Evolutionary conservation across 2,329 filamentous ascomycete species (phyloP).

Genomic region (Calycina marina): DNA sequence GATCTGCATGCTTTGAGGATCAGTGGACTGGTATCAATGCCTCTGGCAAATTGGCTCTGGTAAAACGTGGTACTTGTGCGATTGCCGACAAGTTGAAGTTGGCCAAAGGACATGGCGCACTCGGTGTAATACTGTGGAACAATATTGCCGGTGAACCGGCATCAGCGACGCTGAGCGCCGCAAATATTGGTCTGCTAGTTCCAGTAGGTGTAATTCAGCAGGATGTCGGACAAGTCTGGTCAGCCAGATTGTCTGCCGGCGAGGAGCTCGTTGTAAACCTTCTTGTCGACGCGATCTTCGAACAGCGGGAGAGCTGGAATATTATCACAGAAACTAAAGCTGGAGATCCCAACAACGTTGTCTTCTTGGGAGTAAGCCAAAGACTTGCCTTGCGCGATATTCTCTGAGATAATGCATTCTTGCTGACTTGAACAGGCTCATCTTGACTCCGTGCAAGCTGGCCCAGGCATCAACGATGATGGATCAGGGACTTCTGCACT

Average conservation of each 20-base stretch:
- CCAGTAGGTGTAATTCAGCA: conserved; percentile 3
- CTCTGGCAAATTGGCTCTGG: conserved; percentile 35
- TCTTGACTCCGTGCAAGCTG: conserved; percentile 43
- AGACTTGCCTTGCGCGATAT: too few species aligned
- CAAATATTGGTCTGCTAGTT: not conserved
- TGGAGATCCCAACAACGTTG: conserved; percentile 42
- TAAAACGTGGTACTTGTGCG: conserved; percentile 36
- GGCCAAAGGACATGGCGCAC: conserved; percentile 37
- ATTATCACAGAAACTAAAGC: conserved; percentile 35
- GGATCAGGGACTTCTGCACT: conserved; percentile 44
- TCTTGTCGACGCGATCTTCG: conserved; percentile 2
- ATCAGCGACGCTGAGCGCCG: not conserved
- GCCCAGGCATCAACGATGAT: conserved; percentile 53
- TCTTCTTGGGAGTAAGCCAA: conserved; percentile 43
- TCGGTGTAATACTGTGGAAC: conserved; percentile 31
- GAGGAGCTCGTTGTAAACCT: conserved; percentile 1
- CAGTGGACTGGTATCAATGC: conserved; percentile 3
- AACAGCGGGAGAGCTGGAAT: conserved; percentile 4
- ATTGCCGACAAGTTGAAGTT: conserved; percentile 41
- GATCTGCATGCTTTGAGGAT: not conserved
- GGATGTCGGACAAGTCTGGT: conserved; percentile 1
- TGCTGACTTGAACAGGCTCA: too few species aligned
- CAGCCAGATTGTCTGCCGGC: not conserved
- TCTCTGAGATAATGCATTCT: too few species aligned
- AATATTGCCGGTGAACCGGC: conserved; percentile 1